Evolutionary conservation across 2,329 filamentous ascomycete species (phyloP), one percentile per base, ranked within the genome.

Genomic region (Ceratocystis papillata): DNA sequence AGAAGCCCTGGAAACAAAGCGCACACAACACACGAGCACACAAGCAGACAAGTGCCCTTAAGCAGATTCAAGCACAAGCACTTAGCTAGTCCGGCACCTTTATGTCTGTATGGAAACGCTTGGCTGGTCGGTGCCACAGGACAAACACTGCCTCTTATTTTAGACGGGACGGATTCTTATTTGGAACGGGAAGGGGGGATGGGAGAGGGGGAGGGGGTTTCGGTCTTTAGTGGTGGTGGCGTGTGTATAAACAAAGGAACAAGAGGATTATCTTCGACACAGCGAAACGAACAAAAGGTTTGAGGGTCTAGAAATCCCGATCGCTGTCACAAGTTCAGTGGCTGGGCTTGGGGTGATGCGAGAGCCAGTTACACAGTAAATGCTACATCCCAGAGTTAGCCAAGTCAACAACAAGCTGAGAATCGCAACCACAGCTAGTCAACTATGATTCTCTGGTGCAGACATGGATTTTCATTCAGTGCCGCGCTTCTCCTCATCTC

Each of bases 111-210:
- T 30, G 12, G 28, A 59, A 30, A 59, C 28, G 25, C 53, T 59
- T 59, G 28, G 53, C 53, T 17, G 30, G 53, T 33, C 28, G 53
- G 53, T 59, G 53, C 53, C 28, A 59, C 53, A 59, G 53, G 28
- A 59, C n/a, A 59, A 59, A 59, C 53, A 59, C 53, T 59, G 53
- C 53, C 53, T 59, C 53, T 59, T 59, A 59, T 59, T 59, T 59
- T 59, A 59, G 53, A 59, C 53, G 28, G 28, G 53, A 59, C 53
- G 53, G 53, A 59, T 59, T 33, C 17, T 59, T 17, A 30, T 30
- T 30, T 57, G 53, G 30, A 57, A 28, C 53, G 25, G 53, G 15
- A n/a, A 2, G 22, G 15, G 53, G 53, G 25, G 22, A 25, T 25
- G 22, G 22, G 22, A 25, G 30, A 7, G n/a, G 12, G 50, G n/a